Evolutionary conservation across 768 basidiomycete species (phyloP).

Genomic region (Rhodocollybia butyracea): DNA sequence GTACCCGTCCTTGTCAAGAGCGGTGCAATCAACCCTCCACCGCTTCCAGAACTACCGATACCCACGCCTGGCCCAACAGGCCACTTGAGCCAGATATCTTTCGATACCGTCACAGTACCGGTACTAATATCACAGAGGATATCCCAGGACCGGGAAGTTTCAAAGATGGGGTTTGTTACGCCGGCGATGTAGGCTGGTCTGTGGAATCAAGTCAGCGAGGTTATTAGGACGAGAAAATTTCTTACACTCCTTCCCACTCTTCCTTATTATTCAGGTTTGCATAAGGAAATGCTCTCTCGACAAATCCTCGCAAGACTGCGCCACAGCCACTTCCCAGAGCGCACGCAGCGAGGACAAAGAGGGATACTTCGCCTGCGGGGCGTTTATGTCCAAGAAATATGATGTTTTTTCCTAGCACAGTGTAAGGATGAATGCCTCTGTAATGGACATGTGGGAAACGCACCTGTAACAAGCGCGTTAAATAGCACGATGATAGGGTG

Average conservation of each 20-base stretch:
- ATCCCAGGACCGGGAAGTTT: slow-evolving; percentile 86
- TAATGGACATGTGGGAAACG: not conserved
- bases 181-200: slow-evolving; percentile 95
- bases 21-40: slow-evolving; percentile 25
- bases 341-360: slow-evolving; percentile 91
- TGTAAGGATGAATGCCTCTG: not conserved
- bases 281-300: slow-evolving; percentile 92
- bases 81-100: slow-evolving; percentile 67
- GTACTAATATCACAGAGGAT: slow-evolving; percentile 88
- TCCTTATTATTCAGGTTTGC: slow-evolving; percentile 86
- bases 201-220: not conserved
- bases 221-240: slow-evolving; percentile 9
- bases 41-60: slow-evolving; percentile 19
- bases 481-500: slow-evolving; percentile 94
- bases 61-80: slow-evolving; percentile 41
- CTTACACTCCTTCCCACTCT: slow-evolving; percentile 87
- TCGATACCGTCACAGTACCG: slow-evolving; percentile 83
- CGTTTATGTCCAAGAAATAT: slow-evolving; percentile 90
- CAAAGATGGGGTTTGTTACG: slow-evolving; percentile 96
- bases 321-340: slow-evolving; percentile 92
- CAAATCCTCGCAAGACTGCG: slow-evolving; percentile 76
- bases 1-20: slow-evolving; percentile 55
- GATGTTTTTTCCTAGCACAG: slow-evolving; percentile 61
- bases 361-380: slow-evolving; percentile 87
- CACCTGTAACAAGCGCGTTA: slow-evolving; percentile 89